phyloP scores from a whole-genome alignment of 495 filamentous ascomycete genomes.

The Melanomma pulvis-pyrius region DNA sequence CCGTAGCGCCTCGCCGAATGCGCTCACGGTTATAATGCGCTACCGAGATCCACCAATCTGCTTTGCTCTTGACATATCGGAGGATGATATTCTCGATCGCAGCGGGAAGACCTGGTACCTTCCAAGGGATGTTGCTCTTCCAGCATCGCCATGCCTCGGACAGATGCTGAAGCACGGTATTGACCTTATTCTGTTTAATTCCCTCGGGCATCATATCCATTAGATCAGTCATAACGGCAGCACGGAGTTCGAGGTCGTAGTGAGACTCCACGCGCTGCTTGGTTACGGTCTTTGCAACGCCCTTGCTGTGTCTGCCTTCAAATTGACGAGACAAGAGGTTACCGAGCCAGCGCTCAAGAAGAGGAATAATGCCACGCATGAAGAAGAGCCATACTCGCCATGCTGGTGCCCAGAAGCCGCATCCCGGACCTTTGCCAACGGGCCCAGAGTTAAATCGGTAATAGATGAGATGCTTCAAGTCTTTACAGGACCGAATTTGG shows the following conservation, averaged over 20 bases:
- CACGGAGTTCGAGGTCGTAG: slow-evolving; percentile 96
- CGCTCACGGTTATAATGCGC: slow-evolving; percentile 98
- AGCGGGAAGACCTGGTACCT: slow-evolving; percentile 92
- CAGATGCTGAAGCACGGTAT: slow-evolving; percentile 95
- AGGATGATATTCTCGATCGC: slow-evolving; percentile 99
- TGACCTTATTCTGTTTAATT: slow-evolving; percentile 99
- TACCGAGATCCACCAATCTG: slow-evolving; percentile 99
- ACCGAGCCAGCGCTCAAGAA: slow-evolving; percentile 96
- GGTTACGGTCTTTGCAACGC: slow-evolving; percentile 98
- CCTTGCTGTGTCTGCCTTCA: slow-evolving; percentile 98
- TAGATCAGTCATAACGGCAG: slow-evolving; percentile 97
- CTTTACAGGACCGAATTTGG: slow-evolving; percentile 98
- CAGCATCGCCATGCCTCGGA: slow-evolving; percentile 99
- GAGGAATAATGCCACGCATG: slow-evolving; percentile 96
- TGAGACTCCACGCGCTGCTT: slow-evolving; percentile 99
- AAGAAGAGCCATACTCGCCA: slow-evolving; percentile 99
- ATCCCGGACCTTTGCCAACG: slow-evolving; percentile 96
- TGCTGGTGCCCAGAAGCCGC: slow-evolving; percentile 98
- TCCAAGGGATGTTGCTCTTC: slow-evolving; percentile 99
- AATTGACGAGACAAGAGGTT: slow-evolving; percentile 97
- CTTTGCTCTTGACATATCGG: slow-evolving; percentile 97
- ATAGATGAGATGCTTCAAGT: slow-evolving; percentile 99
- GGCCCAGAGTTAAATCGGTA: slow-evolving; percentile 98
- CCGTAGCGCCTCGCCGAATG: slow-evolving; percentile 92
- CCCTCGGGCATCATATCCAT: slow-evolving; percentile 99